Base-by-base conservation (phyloP, 2,329 filamentous ascomycete genomes). In the Fusarium succisae region DNA sequence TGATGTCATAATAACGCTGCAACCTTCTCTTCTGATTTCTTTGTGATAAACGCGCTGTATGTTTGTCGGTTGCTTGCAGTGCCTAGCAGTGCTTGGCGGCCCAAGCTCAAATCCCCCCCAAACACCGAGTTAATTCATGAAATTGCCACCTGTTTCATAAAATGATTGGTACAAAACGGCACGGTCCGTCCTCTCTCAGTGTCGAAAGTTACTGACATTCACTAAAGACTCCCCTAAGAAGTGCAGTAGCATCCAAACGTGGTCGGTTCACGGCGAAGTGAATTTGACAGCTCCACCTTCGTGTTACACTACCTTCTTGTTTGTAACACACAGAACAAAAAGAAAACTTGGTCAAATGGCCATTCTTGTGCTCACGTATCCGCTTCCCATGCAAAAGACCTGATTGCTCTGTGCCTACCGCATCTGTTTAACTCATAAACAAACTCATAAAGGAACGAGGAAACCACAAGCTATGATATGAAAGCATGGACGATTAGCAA, bases 191-290 rank as follows among this genome's bases (percentile, higher is more conserved):
- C 6, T 32, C 5, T n/a, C 2, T n/a, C 9, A 11, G 2, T 50
- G 1, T n/a, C 2, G 1, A 2, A 9, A 4, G 8, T n/a, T 0
- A 8, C 15, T 4, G 3, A 1, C 0, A 18, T 12, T 24, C 8
- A 32, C 28, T 18, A 50, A 3, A 14, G 15, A 32, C 22, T 50
- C 7, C 11, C 11, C 15, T 13, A 30, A 24, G 11, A n/a, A 12
- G 9, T 22, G 8, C 1, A 4, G n/a, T 5, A 9, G 7, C 7
- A 22, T 26, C 12, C 10, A 15, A 5, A 12, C 32, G 17, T 12
- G 13, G 32, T 9, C 9, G 2, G 24, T 22, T 11, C 10, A 38
- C 7, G 13, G 13, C 18, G 15, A 15, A 17, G 32, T 17, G 9
- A 20, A 8, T 26, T 3, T 22, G 10, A 51, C n/a, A 12, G 6